phyloP scores from a whole-genome alignment of 768 basidiomycete species.

The Daedaleopsis sinensis region DNA sequence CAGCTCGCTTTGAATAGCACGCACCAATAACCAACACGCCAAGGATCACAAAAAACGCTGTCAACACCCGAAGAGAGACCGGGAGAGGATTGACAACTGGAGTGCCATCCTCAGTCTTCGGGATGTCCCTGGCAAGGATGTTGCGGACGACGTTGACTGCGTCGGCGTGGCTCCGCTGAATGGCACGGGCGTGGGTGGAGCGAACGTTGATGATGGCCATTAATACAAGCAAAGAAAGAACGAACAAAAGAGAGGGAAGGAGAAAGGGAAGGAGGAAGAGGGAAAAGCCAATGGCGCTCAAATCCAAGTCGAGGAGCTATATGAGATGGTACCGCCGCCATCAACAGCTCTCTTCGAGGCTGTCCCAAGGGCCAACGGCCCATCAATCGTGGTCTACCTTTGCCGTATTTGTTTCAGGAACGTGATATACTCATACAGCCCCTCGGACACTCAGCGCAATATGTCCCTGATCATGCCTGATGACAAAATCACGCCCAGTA shows the following conservation, averaged over 20 bases:
- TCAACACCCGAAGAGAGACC: conserved; percentile 17
- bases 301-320: conserved; percentile 7
- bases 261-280: not conserved
- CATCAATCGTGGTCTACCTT: conserved; percentile 8
- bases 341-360: conserved; percentile 14
- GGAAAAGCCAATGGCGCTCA: conserved; percentile 12
- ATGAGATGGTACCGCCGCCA: conserved; percentile 7
- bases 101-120: conserved; percentile 1
- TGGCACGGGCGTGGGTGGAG: conserved; percentile 3
- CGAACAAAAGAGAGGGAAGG: conserved; percentile 3
- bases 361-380: conserved; percentile 17
- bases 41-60: conserved; percentile 22
- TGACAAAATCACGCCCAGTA: conserved; percentile 5
- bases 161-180: conserved; percentile 5
- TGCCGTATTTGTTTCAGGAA: conserved; percentile 8
- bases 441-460: conserved; percentile 10
- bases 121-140: conserved; percentile 1
- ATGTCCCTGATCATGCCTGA: conserved; percentile 16
- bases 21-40: conserved; percentile 23
- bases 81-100: conserved; percentile 16
- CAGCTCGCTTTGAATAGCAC: not conserved
- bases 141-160: conserved; percentile 3
- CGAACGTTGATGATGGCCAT: conserved; percentile 18
- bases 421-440: conserved; percentile 3
- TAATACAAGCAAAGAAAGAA: conserved; percentile 16